Evolutionary conservation across 768 basidiomycete species (phyloP), one percentile per base, ranked within the genome.

Genomic region (Gloeostereum incarnatum): DNA sequence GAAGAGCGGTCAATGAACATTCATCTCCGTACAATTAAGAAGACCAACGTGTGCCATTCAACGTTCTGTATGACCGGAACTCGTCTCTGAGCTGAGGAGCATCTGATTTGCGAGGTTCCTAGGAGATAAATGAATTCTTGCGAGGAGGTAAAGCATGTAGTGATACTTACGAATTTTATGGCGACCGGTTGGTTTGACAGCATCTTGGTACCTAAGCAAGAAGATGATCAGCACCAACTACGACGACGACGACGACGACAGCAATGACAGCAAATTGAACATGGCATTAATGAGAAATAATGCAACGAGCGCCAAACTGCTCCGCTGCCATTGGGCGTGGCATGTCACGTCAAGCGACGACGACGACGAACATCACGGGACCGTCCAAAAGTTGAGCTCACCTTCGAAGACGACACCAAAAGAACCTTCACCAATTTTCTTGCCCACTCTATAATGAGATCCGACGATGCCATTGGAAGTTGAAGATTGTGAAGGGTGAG

Each of bases 361-460:
- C n/a, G n/a, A n/a, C n/a, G n/a, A n/a, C n/a, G 6, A 39, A 14
- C 32, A 31, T 19, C 26, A 31, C 37, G 10, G 17, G 23, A 33
- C n/a, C 17, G 23, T 8, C 13, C 36, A 13, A 25, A 26, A 17
- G 25, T 17, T 38, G 38, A 19, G 63, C 68, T 36, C 54, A 92
- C 96, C 83, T 74, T 97, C 82, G 62, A 96, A 90, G 45, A 98
- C 84, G 48, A 98, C 94, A 52, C 94, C 94, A 57, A 99, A 99
- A n/a, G 84, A 88, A 36, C 94, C 94, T 64, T 99, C 94, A 34
- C 94, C 94, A 58, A 98, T 94, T 78, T 97, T 97, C 74, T 94
- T 92, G 36, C 94, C 94, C 36, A 98, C 92, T 46, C 86, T 74
- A 56, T 77, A 88, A 57, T 86, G 77, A 51, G 69, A 78, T 30